phyloP scores from a whole-genome alignment of 371 early-diverging fungal species.

The Mortierella sp. region DNA sequence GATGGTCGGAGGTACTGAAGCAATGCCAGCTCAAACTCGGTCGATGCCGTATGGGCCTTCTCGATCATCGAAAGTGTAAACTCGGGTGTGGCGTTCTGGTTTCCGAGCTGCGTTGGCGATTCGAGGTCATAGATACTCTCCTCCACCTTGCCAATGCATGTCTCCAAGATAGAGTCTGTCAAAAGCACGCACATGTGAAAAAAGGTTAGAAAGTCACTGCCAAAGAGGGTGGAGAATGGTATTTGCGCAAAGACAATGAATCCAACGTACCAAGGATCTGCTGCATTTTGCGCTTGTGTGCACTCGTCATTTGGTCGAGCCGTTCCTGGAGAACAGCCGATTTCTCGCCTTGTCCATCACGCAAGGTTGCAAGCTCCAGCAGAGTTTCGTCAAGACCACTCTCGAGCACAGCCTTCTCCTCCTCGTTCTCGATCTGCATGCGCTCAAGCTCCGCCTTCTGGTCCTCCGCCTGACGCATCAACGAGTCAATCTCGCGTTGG shows the following conservation, averaged over 20 bases:
- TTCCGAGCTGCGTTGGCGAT: conserved; percentile 85
- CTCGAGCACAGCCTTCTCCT: conserved; percentile 91
- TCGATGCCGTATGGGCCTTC: conserved; percentile 83
- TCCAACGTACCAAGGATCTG: conserved; percentile 79
- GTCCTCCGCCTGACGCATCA: conserved; percentile 78
- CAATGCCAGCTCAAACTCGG: conserved; percentile 83
- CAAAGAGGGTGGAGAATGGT: background rate
- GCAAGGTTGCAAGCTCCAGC: conserved; percentile 76
- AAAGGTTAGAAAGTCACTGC: background rate
- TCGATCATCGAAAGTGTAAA: conserved; percentile 93
- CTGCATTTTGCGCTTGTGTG: conserved; percentile 81
- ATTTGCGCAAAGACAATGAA: background rate
- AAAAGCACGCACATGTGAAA: background rate
- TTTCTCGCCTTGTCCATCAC: conserved; percentile 34
- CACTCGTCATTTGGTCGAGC: conserved; percentile 70
- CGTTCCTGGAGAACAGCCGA: conserved; percentile 71
- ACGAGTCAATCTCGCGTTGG: conserved; percentile 71
- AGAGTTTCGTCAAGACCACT: conserved; percentile 97
- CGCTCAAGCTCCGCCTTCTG: conserved; percentile 78
- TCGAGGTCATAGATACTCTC: conserved; percentile 91
- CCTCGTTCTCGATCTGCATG: conserved; percentile 79
- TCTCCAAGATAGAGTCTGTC: conserved; percentile 86
- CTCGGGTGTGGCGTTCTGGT: conserved; percentile 92
- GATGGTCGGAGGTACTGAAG: conserved; percentile 82
- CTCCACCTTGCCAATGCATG: conserved; percentile 89